Base-by-base conservation (phyloP, 2,329 filamentous ascomycete species). In the Chrysoporthe deuterocubensis region DNA sequence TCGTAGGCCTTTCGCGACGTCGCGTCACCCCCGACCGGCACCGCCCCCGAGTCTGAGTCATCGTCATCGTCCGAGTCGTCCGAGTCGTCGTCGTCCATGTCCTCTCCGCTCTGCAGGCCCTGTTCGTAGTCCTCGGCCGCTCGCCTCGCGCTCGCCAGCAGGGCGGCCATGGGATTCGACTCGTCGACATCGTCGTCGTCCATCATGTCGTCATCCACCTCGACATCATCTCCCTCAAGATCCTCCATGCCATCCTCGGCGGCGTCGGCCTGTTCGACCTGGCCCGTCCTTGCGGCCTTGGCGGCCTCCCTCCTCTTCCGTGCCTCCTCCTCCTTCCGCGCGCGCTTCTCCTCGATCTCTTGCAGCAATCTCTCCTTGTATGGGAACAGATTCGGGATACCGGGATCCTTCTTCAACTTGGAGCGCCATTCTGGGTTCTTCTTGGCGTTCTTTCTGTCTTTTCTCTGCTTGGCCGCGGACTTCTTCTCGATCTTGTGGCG, bases 391-490 rank as follows among this genome's bases (percentile, higher is more conserved):
- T 98, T 99, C 52, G 96, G 96, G 71, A 99, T 97, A 61, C 96
- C 96, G 34, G 95, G 96, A 75, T 99, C 96, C 83, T 98, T 99
- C 88, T 97, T 98, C 73, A 97, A 79, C 79, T 94, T 92, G 69
- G 93, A 94, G 74, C 92, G 89, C 94, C 96, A 98, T 92, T 97
- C 89, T 44, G 96, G 95, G 79, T 97, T 97, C 88, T 97, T 94
- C 84, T 97, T 98, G 66, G 92, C 93, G 67, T 89, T 85, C 85
- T 97, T 98, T 77, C 90, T 91, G 70, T 89, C 83, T 81, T 99
- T 99, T 78, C 90, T 89, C 81, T 97, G 93, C 84, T 99, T 99
- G 71, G 92, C 90, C 54, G 88, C 88, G 64, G 94, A 93, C 32
- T 92, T 90, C 82, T 99, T 99, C 78, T 97, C 89, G 80, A 99